Base-by-base conservation (phyloP, 1,139 yeast genomes). In the Groenewaldozyma auringiensis region DNA sequence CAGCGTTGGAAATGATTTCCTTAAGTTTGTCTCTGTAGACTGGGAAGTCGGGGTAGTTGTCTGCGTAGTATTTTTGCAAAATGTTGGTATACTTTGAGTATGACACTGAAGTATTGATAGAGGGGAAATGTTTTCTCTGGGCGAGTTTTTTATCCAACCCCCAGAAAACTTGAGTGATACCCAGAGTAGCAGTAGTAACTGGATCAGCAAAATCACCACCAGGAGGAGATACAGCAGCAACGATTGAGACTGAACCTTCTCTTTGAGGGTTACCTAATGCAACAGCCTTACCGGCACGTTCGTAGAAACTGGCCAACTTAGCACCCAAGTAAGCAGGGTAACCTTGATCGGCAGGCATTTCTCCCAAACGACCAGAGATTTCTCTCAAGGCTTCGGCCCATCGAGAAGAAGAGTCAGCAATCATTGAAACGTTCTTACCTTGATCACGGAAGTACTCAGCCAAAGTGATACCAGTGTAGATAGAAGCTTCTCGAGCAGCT, bases 181-280 rank as follows among this genome's bases (percentile, higher is more conserved):
- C 96, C 63, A 92, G 79, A 41, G 99, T 92, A 11, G 98, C 79
- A 32, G 97, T 92, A 35, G 99, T 92, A 58, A 92, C 99, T 40
- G 99, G 99, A 72, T 92, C 99, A 18, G 98, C 92, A 81, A 92
- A 89, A 76, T 92, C 99, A 82, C 99, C 99, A 80, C 98, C 99
- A 49, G 98, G 97, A 58, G 99, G 99, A 6, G 97, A 89, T 42
- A 92, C 99, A 58, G 99, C 99, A 50, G 98, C 99, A 62, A 92
- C 99, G 68, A 92, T 92, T 22, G 98, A 92, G 54, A 92, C 98
- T 34, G 97, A 89, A 52, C 98, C 99, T 57, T 78, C 65, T 75
- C 99, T 87, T 59, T 86, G 84, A 53, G 99, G 98, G 53, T 95
- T 86, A 64, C 99, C 99, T 53, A 92, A 76, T 3, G 96, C 94